Percentiles rank a stretch among this genome's conserved stretches.
Evolutionary conservation across 176 grass and related monocot species (phyloP).

Genomic region (Canna indica): DNA sequence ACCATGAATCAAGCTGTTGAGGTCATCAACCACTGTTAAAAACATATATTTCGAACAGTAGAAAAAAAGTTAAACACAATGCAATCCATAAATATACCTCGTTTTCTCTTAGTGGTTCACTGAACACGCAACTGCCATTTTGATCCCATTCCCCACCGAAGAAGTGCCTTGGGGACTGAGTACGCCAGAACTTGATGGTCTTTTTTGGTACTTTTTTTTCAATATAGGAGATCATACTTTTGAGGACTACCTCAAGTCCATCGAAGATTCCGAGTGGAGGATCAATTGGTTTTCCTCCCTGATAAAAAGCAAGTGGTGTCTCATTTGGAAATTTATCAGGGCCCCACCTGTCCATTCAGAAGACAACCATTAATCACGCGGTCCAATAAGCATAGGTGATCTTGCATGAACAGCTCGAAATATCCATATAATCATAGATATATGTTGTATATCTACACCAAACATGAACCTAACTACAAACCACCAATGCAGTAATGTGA

Average conservation of each 20-base stretch:
- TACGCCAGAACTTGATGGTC: constrained; percentile 69
- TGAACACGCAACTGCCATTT: constrained; percentile 72
- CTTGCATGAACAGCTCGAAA: background rate
- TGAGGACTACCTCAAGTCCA: constrained; percentile 58
- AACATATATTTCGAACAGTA: background rate
- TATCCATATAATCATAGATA: background rate
- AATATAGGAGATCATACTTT: constrained; percentile 71
- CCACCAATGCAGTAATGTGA: background rate
- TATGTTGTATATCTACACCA: background rate
- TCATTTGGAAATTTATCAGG: constrained; percentile 79
- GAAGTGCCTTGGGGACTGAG: constrained; percentile 87
- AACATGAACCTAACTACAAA: background rate
- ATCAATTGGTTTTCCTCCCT: constrained; percentile 57
- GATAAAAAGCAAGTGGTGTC: constrained; percentile 80
- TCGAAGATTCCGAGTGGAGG: constrained; percentile 50
- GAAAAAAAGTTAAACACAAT: background rate
- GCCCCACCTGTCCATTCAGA: constrained; percentile 47
- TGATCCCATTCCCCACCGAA: constrained; percentile 84
- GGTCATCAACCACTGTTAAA: background rate
- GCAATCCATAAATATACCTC: constrained; percentile 36
- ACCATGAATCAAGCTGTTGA: constrained; percentile 75
- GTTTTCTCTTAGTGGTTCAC: constrained; percentile 43
- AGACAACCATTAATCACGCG: background rate
- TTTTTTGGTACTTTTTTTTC: constrained; percentile 61
- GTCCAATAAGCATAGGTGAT: background rate